These are phyloP conservation scores for Ananas comosus DNA, from an alignment of 176 grass and related monocot genomes.

Conservation along the genomic window DNA sequence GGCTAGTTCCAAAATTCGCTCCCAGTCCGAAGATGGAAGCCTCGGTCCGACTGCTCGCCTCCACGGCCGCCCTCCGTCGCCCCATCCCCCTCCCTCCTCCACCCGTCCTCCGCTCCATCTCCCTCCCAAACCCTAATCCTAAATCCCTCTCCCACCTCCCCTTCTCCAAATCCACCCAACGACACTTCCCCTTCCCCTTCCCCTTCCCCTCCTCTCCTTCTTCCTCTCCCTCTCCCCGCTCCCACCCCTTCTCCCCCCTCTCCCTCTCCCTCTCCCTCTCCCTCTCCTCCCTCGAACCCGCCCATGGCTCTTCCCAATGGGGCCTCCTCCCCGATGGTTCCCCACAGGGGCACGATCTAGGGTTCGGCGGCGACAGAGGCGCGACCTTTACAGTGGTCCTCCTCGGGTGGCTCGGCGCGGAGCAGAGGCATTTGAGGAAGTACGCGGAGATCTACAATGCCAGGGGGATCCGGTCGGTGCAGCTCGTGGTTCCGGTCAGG, in stretches of 20 bases:
- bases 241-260: conserved; percentile 7
- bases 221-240: neutral
- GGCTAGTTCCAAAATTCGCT: too few relatives aligned
- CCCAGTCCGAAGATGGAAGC: conserved; percentile 32
- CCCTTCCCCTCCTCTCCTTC: conserved; percentile 14
- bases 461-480: conserved; percentile 60
- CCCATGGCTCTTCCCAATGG: conserved; percentile 60
- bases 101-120: conserved; percentile 18
- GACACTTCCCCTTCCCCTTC: neutral
- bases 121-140: conserved; percentile 14
- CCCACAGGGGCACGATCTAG: neutral
- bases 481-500: conserved; percentile 59
- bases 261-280: conserved; percentile 13
- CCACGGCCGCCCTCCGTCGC: conserved; percentile 14
- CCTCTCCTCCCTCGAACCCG: conserved; percentile 7
- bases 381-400: conserved; percentile 60
- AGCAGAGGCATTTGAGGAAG: conserved; percentile 70
- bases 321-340: conserved; percentile 16
- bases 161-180: conserved; percentile 4
- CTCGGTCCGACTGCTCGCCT: conserved; percentile 36
- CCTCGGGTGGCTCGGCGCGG: conserved; percentile 90
- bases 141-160: conserved; percentile 17
- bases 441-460: conserved; percentile 80
- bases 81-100: neutral
- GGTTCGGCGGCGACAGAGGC: conserved; percentile 16